These are phyloP conservation scores for Fraxinus baroniana DNA, from an alignment of 305 asterid species.

Conservation along the genomic window DNA sequence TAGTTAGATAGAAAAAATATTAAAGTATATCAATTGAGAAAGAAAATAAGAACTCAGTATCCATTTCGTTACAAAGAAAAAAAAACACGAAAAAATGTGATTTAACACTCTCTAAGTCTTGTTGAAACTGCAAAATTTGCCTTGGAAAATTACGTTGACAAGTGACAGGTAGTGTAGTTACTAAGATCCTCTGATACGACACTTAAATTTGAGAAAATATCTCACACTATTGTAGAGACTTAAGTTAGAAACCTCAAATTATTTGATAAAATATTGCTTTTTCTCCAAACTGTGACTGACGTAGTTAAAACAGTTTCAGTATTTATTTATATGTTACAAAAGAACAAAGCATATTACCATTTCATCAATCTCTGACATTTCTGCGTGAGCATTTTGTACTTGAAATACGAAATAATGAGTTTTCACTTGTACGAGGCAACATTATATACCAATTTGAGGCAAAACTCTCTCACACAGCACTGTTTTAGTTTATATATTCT, in stretches of 20 bases:
- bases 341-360: background rate
- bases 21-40: background rate
- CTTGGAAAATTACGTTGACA: background rate
- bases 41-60: background rate
- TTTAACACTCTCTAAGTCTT: background rate
- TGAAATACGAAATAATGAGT: background rate
- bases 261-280: background rate
- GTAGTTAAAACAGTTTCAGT: background rate
- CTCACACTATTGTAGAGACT: background rate
- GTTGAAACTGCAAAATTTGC: background rate
- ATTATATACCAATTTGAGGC: background rate
- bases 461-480: background rate
- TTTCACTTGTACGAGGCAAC: background rate
- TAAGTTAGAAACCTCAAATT: background rate
- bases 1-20: background rate
- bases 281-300: background rate
- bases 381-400: background rate
- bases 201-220: background rate
- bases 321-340: background rate
- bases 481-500: background rate
- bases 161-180: background rate
- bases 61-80: background rate
- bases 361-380: background rate
- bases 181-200: background rate
- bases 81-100: background rate